Percentiles rank a stretch among this genome's conserved stretches.
Conservation (phyloP, 2,329 filamentous ascomycete species). For the Fusarium poae region DNA sequence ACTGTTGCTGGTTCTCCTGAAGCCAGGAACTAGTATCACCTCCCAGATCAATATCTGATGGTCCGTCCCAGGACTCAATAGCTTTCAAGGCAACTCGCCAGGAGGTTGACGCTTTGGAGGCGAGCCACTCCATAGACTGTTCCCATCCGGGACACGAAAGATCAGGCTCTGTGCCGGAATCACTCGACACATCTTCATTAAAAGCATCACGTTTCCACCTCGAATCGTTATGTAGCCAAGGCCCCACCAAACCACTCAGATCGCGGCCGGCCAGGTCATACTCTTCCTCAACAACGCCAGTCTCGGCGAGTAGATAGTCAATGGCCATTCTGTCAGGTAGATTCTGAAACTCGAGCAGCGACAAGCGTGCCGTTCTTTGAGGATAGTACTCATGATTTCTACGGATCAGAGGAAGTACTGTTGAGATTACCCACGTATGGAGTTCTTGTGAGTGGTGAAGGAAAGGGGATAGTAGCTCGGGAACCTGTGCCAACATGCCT, state of each 20-base stretch:
- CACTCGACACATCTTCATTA: slow-evolving; percentile 6
- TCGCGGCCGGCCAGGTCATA: slow-evolving; percentile 69
- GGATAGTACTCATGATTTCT: slow-evolving; percentile 79
- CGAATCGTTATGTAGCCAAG: slow-evolving; percentile 77
- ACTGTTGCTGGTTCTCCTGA: slow-evolving; percentile 69
- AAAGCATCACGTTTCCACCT: slow-evolving; percentile 61
- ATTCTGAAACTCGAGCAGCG: slow-evolving; percentile 73
- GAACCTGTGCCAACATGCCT: slow-evolving; percentile 77
- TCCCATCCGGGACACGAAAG: slow-evolving; percentile 74
- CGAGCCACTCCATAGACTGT: slow-evolving; percentile 75
- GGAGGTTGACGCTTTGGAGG: slow-evolving; percentile 67
- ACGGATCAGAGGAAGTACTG: slow-evolving; percentile 75
- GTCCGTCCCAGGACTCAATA: slow-evolving; percentile 80
- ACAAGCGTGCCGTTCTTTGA: slow-evolving; percentile 60
- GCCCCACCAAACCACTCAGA: slow-evolving; percentile 75
- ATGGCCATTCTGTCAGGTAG: slow-evolving; percentile 71
- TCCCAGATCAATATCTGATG: slow-evolving; percentile 76
- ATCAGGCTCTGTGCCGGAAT: slow-evolving; percentile 50
- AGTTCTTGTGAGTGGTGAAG: slow-evolving; percentile 71
- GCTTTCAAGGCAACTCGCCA: slow-evolving; percentile 74
- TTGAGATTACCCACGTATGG: slow-evolving; percentile 76
- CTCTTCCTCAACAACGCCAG: slow-evolving; percentile 58
- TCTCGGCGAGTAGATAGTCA: slow-evolving; percentile 71
- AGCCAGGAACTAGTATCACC: slow-evolving; percentile 69
- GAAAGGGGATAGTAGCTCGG: slow-evolving; percentile 77